Evolutionary conservation across 73 alveolate species (phyloP), one percentile per base, ranked within the genome.

Genomic region (Paramecium octaurelia): DNA sequence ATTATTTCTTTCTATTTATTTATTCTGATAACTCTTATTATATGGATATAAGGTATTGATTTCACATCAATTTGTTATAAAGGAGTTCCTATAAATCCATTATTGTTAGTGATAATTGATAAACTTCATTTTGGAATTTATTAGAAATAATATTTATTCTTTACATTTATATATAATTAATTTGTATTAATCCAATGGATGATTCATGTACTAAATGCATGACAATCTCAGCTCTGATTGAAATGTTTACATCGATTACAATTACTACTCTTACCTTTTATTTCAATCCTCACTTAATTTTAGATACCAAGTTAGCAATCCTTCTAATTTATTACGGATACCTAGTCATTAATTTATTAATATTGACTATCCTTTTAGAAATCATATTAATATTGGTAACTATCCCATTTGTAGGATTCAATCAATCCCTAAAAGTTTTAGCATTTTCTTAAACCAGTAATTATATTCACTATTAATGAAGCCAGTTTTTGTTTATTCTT

Each of bases 371-470:
- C n/a, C 54, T 73, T 4, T 34, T 40, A 21, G 36, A 20, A 36
- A 21, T 35, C 18, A 36, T 73, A 21, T 10, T 73, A 23, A 73
- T 73, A 35, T 21, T 73, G 9, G 42, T 36, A 73, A 3, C 59
- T 10, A 29, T 73, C 3, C 87, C 87, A 73, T 73, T 34, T 38
- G 4, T 36, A 3, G 59, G 87, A 73, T 73, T 23, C 20, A 73
- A n/a, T 73, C 57, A 36, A 73, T 73, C 60, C 29, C 31, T 54
- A 54, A 40, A 7, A 24, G 42, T 64, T 18, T 34, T 64, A 31
- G 87, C 87, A 73, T 73, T 73, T 36, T 20, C 87, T 73, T n/a
- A 73, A 73, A 20, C 87, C 24, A 73, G 87, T 73, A 73, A 73
- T 35, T 35, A 73, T 73, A 29, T 38, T 29, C 60, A 36, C 57